Evolutionary conservation across 805 yeast species (phyloP).

Genomic region (Zygosaccharomyces rouxii): DNA sequence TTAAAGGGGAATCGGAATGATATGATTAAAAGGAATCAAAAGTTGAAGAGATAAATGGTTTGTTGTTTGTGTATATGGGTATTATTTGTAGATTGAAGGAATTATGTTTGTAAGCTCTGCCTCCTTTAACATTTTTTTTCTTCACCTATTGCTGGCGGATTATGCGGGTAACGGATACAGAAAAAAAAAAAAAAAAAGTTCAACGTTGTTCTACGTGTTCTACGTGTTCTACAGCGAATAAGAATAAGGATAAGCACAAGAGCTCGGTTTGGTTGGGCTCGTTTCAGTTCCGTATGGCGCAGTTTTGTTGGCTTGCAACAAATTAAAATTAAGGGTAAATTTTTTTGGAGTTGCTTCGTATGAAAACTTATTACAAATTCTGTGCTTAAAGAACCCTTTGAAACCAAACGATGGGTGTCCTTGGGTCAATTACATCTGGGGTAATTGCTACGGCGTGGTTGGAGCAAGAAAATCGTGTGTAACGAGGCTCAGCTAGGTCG

Average conservation of each 20-base stretch:
- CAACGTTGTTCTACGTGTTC: too few relatives aligned
- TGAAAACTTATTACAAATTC: too few relatives aligned
- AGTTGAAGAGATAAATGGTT: neutral
- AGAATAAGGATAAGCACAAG: too few relatives aligned
- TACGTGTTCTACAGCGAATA: neutral
- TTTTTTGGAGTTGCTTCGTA: too few relatives aligned
- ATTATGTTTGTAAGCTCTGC: neutral
- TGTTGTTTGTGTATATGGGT: neutral
- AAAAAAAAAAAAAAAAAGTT: neutral
- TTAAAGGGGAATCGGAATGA: slow-evolving; percentile 18
- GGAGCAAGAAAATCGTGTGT: too few relatives aligned
- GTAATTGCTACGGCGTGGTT: neutral
- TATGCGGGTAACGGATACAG: neutral
- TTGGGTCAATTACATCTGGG: neutral
- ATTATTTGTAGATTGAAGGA: neutral
- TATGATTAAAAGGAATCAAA: neutral
- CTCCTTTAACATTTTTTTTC: neutral
- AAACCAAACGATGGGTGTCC: too few relatives aligned
- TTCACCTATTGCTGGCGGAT: neutral
- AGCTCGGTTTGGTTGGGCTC: too few relatives aligned
- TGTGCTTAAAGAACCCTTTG: too few relatives aligned
- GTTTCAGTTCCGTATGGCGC: too few relatives aligned
- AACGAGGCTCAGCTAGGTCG: too few relatives aligned
- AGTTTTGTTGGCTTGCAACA: too few relatives aligned
- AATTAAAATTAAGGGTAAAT: too few relatives aligned